A percentile compares a stretch with the other conserved stretches of the same genome.
Conservation (phyloP, 2,329 filamentous ascomycete species). For the Tolypocladium ophioglossoides region DNA sequence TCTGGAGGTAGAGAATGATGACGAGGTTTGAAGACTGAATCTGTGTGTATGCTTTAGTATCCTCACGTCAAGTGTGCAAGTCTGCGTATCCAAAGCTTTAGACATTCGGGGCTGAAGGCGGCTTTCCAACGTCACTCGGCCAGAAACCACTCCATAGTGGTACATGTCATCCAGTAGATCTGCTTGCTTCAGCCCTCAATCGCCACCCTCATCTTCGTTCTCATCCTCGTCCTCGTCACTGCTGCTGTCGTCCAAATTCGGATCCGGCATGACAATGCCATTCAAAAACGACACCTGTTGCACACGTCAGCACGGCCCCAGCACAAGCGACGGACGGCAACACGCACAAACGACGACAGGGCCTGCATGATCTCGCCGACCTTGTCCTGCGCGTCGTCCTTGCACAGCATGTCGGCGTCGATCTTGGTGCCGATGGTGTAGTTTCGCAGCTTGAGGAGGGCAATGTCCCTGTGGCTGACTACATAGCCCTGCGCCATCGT, state of each 20-base stretch:
- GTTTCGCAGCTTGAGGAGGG: conserved; percentile 68
- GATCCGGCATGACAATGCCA: conserved; percentile 63
- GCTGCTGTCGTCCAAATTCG: conserved; percentile 29
- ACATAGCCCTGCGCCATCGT: conserved; percentile 53
- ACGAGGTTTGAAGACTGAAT: too few species aligned
- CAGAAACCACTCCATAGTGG: too few species aligned
- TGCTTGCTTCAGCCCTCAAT: neutral
- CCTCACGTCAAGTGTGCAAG: neutral
- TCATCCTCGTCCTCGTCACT: conserved; percentile 21
- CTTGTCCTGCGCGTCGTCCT: conserved; percentile 50
- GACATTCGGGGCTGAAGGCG: neutral
- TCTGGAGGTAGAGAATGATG: too few species aligned
- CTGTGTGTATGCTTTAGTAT: neutral
- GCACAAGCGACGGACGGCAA: neutral
- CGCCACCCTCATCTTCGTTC: conserved; percentile 3
- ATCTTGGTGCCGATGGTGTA: conserved; percentile 64
- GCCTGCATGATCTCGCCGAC: conserved; percentile 54
- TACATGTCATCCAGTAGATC: neutral
- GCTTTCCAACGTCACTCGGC: neutral
- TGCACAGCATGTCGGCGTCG: conserved; percentile 52
- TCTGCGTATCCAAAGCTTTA: neutral
- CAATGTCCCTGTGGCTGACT: conserved; percentile 66
- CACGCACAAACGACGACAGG: conserved; percentile 65
- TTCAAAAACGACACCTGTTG: conserved; percentile 61
- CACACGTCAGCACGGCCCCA: neutral